A percentile compares a stretch with the other conserved stretches of the same genome.
phyloP scores from a whole-genome alignment of 805 yeast genomes.

The Nakazawaea wickerhamii region DNA sequence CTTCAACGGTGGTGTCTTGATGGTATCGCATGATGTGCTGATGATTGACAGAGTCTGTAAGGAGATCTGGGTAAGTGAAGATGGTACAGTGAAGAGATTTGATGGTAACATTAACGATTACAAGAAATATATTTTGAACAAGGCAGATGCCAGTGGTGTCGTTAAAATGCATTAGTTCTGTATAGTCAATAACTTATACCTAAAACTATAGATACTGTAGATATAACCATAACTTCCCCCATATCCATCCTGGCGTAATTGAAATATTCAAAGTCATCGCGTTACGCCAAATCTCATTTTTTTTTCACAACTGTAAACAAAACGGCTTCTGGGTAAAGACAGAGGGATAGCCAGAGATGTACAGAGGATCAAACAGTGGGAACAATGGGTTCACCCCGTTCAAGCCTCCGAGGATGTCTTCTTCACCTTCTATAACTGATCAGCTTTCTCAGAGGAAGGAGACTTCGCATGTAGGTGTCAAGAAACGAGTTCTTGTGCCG shows the following conservation, averaged over 20 bases:
- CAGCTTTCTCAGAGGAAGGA: background rate
- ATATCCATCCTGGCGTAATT: too few relatives aligned
- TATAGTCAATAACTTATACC: background rate
- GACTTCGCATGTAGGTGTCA: background rate
- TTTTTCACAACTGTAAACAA: background rate
- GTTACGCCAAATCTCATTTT: background rate
- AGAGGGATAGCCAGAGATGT: slow-evolving; percentile 5
- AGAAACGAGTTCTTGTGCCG: slow-evolving; percentile 1
- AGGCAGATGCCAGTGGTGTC: slow-evolving; percentile 83
- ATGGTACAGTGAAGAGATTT: slow-evolving; percentile 72
- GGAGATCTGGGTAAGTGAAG: slow-evolving; percentile 94
- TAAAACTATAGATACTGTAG: too few relatives aligned
- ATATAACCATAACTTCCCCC: too few relatives aligned
- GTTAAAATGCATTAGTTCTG: slow-evolving; percentile 66
- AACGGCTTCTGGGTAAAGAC: background rate
- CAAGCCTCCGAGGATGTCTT: slow-evolving; percentile 6
- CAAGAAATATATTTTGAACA: slow-evolving; percentile 76
- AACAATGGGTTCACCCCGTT: slow-evolving; percentile 8
- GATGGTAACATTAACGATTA: slow-evolving; percentile 82
- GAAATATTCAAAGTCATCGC: background rate
- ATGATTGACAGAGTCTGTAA: slow-evolving; percentile 85
- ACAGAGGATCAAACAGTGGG: background rate
- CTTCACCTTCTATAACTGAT: background rate
- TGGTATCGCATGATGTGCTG: slow-evolving; percentile 97
- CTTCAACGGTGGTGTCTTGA: slow-evolving; percentile 92